phyloP scores from a whole-genome alignment of 2,329 filamentous ascomycete species.

The Penicillium crustosum region DNA sequence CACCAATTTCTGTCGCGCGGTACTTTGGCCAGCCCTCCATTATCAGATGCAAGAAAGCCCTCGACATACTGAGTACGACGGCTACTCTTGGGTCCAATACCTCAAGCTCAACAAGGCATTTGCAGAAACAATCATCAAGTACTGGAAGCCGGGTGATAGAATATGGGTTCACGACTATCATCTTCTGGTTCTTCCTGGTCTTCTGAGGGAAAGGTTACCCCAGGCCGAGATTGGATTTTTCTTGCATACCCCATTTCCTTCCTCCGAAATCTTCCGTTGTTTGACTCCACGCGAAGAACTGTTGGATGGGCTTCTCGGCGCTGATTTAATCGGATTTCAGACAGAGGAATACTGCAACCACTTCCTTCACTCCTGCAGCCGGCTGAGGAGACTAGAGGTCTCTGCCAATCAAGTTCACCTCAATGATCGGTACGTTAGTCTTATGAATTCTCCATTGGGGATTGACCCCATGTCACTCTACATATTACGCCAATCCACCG shows the following conservation, averaged over 20 bases:
- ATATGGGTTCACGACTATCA: slow-evolving; percentile 98
- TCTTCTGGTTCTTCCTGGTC: slow-evolving; percentile 76
- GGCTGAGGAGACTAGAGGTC: slow-evolving; percentile 79
- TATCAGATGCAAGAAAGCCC: slow-evolving; percentile 96
- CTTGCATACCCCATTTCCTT: slow-evolving; percentile 90
- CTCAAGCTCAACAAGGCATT: slow-evolving; percentile 88
- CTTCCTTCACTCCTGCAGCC: slow-evolving; percentile 91
- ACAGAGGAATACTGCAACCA: slow-evolving; percentile 89
- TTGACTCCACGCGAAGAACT: slow-evolving; percentile 79
- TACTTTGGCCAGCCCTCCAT: slow-evolving; percentile 94
- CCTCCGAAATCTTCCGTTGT: slow-evolving; percentile 91
- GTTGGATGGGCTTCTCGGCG: slow-evolving; percentile 85
- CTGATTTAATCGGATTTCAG: slow-evolving; percentile 89
- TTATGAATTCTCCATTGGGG: slow-evolving; percentile 77
- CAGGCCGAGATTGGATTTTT: slow-evolving; percentile 95
- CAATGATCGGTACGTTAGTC: slow-evolving; percentile 84
- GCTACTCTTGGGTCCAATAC: slow-evolving; percentile 94
- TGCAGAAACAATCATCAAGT: slow-evolving; percentile 79
- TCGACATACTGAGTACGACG: slow-evolving; percentile 94
- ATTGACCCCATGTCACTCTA: slow-evolving; percentile 76
- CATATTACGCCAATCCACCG: slow-evolving; percentile 64
- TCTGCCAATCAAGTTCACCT: slow-evolving; percentile 81
- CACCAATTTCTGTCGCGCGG: slow-evolving; percentile 91
- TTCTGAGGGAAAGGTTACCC: slow-evolving; percentile 78
- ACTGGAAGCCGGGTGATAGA: slow-evolving; percentile 87